These are phyloP conservation scores for Myrica gale DNA, from an alignment of 306 rosid genomes.

Conservation along the genomic window DNA sequence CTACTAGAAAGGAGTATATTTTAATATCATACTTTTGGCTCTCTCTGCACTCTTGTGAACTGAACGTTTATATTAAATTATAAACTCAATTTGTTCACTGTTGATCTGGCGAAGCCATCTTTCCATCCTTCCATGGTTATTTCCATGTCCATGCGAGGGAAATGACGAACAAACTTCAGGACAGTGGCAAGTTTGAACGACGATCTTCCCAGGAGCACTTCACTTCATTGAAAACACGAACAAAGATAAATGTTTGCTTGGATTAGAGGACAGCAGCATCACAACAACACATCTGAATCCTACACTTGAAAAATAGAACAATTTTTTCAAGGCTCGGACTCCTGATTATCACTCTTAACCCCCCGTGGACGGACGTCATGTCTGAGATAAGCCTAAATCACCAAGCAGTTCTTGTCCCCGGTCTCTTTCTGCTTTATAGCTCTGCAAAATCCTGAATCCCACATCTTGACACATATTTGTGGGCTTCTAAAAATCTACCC, in stretches of 20 bases:
- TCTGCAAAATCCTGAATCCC: neutral
- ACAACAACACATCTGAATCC: neutral
- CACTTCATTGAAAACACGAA: no score
- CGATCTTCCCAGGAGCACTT: no score
- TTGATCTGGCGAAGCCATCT: neutral
- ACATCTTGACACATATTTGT: neutral
- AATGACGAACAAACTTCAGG: no score
- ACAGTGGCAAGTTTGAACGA: neutral
- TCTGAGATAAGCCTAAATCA: neutral
- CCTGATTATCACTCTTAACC: no score
- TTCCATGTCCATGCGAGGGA: neutral
- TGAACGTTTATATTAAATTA: neutral
- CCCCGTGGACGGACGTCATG: no score
- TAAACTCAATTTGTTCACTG: neutral
- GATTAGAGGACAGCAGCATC: neutral
- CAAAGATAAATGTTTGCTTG: neutral
- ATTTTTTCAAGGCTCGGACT: no score
- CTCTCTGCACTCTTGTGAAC: neutral
- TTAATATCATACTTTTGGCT: constrained; percentile 36
- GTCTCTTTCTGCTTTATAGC: neutral
- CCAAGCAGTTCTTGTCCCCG: neutral
- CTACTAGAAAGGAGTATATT: constrained; percentile 59
- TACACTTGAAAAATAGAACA: neutral
- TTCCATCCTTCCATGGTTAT: neutral
- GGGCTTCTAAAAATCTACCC: neutral